A percentile compares a stretch with the other conserved stretches of the same genome.
phyloP scores from a whole-genome alignment of 257 asterid species.

The Jacaranda mimosifolia region DNA sequence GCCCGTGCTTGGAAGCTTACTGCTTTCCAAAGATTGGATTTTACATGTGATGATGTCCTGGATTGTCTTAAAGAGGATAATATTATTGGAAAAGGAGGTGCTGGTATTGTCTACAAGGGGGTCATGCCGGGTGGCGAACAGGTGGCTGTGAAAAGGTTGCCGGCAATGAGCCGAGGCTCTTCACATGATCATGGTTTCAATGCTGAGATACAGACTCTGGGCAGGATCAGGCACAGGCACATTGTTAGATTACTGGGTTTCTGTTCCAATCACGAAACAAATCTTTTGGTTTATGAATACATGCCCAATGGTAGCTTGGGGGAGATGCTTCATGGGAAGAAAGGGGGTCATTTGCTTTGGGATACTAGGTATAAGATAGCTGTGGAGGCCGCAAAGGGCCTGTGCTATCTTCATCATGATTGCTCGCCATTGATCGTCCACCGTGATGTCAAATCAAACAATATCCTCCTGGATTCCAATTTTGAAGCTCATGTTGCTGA shows the following conservation, averaged over 20 bases:
- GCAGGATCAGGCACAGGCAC: constrained; percentile 83
- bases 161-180: constrained; percentile 77
- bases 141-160: constrained; percentile 81
- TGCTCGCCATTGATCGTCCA: constrained; percentile 87
- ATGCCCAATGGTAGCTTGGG: constrained; percentile 93
- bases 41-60: constrained; percentile 74
- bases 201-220: constrained; percentile 89
- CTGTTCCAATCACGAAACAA: constrained; percentile 82
- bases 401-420: constrained; percentile 88
- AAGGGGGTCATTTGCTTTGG: constrained; percentile 86
- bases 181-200: constrained; percentile 90
- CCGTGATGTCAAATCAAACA: constrained; percentile 84
- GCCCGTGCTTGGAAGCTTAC: constrained; percentile 91
- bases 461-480: constrained; percentile 70
- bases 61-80: constrained; percentile 81
- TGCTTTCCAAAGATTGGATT: constrained; percentile 81
- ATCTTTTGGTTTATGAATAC: constrained; percentile 80
- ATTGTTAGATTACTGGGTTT: constrained; percentile 80
- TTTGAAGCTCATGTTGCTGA: constrained; percentile 90
- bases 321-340: constrained; percentile 85
- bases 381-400: constrained; percentile 82
- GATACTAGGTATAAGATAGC: constrained; percentile 83
- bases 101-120: constrained; percentile 83
- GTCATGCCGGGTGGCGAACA: constrained; percentile 64
- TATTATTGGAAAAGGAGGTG: constrained; percentile 89